Conservation (phyloP, 2,329 filamentous ascomycete genomes). For the Alternaria angustiovoidea region DNA sequence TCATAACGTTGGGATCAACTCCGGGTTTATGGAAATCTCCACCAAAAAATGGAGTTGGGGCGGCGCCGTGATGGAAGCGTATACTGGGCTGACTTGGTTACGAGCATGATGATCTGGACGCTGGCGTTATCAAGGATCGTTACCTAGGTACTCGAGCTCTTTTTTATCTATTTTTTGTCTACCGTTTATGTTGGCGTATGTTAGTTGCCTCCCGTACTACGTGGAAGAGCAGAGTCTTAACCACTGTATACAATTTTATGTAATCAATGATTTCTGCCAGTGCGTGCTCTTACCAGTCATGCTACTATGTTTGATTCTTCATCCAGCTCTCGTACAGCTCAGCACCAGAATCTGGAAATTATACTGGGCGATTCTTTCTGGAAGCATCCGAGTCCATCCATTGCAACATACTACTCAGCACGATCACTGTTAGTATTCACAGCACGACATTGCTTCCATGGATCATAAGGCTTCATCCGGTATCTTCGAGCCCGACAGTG, state of each 20-base stretch:
- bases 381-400: background rate
- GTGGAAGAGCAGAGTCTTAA: background rate
- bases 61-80: background rate
- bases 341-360: background rate
- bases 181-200: background rate
- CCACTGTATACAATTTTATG: background rate
- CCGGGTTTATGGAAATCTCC: background rate
- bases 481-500: conserved; percentile 63
- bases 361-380: background rate
- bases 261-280: background rate
- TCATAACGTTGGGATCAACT: background rate
- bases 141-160: background rate
- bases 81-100: conserved; percentile 2
- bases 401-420: background rate
- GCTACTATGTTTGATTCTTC: background rate
- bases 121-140: background rate
- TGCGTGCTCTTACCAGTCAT: background rate
- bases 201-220: background rate
- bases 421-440: background rate
- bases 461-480: conserved; percentile 64
- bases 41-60: background rate
- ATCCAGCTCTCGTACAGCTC: background rate
- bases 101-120: conserved; percentile 1
- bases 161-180: background rate
- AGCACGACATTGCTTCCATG: conserved; percentile 64